These are phyloP conservation scores for Pythium angustatum DNA, from an alignment of 352 stramenopile species.

Conservation along the genomic window DNA sequence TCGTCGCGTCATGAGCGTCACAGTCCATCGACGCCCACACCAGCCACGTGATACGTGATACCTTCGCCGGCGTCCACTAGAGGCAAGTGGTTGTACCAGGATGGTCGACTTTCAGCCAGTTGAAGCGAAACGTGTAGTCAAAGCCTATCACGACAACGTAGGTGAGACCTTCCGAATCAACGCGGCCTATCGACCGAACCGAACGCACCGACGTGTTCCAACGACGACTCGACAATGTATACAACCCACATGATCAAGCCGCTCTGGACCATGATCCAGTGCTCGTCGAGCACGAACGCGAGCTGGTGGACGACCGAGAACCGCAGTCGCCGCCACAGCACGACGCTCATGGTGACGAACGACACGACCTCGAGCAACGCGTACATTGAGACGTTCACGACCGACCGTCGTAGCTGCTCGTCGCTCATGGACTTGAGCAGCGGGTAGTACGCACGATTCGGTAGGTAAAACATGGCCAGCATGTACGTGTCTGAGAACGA, in stretches of 20 bases:
- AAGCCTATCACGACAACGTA: too few relatives aligned
- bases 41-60: too few relatives aligned
- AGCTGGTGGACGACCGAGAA: constrained; percentile 6
- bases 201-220: not conserved
- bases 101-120: not conserved
- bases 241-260: not conserved
- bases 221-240: not conserved
- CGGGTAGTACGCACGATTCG: constrained; percentile 2
- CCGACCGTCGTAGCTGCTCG: not conserved
- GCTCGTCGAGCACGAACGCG: not conserved
- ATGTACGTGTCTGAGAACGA: not conserved
- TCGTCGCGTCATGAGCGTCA: too few relatives aligned
- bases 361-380: constrained; percentile 1
- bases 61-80: too few relatives aligned
- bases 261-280: not conserved
- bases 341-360: not conserved
- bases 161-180: too few relatives aligned
- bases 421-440: not conserved
- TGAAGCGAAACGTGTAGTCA: constrained; percentile 1
- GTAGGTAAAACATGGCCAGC: constrained; percentile 1
- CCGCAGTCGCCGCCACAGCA: not conserved
- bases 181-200: too few relatives aligned
- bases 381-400: not conserved
- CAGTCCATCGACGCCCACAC: too few relatives aligned
- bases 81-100: too few relatives aligned